phyloP scores from a whole-genome alignment of 176 grass and related monocot genomes.

The Oryza longistaminata region DNA sequence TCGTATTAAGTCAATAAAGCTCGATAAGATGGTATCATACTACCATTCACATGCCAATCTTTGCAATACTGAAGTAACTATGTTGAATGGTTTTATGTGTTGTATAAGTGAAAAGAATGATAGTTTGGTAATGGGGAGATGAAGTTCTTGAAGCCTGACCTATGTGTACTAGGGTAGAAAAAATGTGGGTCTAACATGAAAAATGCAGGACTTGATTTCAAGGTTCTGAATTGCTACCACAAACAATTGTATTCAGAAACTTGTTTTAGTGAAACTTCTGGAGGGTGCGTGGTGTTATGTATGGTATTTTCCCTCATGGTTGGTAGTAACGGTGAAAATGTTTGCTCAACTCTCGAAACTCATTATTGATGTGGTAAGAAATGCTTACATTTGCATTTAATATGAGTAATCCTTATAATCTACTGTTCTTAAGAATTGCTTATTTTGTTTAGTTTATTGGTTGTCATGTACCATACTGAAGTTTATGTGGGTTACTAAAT shows the following conservation, averaged over 20 bases:
- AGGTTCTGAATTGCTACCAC: not conserved
- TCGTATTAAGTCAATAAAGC: not conserved
- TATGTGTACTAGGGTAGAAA: not conserved
- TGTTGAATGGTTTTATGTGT: not conserved
- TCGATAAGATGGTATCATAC: not conserved
- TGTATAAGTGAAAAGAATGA: not conserved
- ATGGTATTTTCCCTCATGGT: not conserved
- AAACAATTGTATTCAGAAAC: not conserved
- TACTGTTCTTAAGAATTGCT: not conserved
- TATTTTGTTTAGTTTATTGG: not conserved
- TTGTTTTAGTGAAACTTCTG: conserved; percentile 7
- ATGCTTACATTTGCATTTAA: not conserved
- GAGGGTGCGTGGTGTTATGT: not conserved
- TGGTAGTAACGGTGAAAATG: not conserved
- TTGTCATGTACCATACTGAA: not conserved
- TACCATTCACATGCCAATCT: not conserved
- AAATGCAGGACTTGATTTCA: not conserved
- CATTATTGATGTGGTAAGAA: not conserved
- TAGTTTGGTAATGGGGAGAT: not conserved
- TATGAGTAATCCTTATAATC: not conserved
- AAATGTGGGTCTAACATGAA: not conserved
- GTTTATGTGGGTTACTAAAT: not conserved
- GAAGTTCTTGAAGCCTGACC: not conserved
- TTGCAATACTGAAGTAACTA: not conserved
- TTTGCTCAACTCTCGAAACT: not conserved